Evolutionary conservation across 164 flowering plant genomes (phyloP).

Genomic region (Warburgia ugandensis): DNA sequence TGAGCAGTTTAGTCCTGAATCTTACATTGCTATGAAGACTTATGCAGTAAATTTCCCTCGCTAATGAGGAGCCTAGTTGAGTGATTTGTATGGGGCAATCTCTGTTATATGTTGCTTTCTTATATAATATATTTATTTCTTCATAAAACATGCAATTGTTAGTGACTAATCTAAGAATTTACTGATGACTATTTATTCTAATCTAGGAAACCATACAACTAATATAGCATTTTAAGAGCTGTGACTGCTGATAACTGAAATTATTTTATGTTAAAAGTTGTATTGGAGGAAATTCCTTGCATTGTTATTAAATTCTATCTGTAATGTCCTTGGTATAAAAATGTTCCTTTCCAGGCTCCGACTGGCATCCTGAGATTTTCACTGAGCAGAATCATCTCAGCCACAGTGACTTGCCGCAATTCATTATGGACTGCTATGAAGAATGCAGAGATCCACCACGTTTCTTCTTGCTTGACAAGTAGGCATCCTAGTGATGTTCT

Average conservation of each 20-base stretch:
- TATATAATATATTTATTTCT: too few relatives aligned
- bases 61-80: too few relatives aligned
- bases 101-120: too few relatives aligned
- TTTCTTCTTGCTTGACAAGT: conserved; percentile 87
- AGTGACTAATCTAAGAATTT: too few relatives aligned
- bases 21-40: too few relatives aligned
- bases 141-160: too few relatives aligned
- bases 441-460: conserved; percentile 82
- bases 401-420: conserved; percentile 67
- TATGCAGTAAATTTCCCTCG: too few relatives aligned
- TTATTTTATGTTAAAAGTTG: not conserved
- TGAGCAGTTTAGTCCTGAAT: too few relatives aligned
- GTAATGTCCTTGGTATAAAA: conserved; percentile 14
- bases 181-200: too few relatives aligned
- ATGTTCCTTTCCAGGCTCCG: conserved; percentile 62
- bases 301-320: not conserved
- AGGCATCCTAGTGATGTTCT: conserved; percentile 11
- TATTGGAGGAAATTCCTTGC: not conserved
- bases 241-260: not conserved
- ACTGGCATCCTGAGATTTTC: conserved; percentile 68
- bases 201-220: too few relatives aligned
- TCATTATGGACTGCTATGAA: conserved; percentile 84
- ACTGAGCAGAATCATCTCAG: conserved; percentile 58
- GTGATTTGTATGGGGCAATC: too few relatives aligned
- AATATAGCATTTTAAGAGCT: too few relatives aligned